phyloP scores from a whole-genome alignment of 257 asterid species.

The Misopates orontium region DNA sequence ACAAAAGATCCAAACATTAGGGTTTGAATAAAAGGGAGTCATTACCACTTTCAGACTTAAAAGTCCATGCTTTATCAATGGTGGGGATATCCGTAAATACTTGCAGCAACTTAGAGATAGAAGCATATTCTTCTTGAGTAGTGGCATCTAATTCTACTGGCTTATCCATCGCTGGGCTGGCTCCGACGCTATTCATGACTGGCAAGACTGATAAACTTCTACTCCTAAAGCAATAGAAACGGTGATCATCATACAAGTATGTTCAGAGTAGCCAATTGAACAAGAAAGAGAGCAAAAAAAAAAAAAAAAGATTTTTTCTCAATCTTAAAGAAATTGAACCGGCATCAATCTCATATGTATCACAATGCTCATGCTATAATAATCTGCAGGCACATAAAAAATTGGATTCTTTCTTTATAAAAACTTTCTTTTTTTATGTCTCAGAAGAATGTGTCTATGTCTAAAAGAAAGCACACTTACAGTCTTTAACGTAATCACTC shows the following conservation, averaged over 20 bases:
- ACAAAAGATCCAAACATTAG: not conserved
- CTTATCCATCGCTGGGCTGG: slow-evolving; percentile 33
- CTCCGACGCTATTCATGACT: slow-evolving; percentile 51
- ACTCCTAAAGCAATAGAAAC: slow-evolving; percentile 16
- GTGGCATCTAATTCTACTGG: slow-evolving; percentile 43
- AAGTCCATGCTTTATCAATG: slow-evolving; percentile 92
- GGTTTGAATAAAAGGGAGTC: not conserved
- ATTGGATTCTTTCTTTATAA: not conserved
- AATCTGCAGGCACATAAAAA: not conserved
- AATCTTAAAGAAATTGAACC: slow-evolving; percentile 2
- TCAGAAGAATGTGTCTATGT: slow-evolving; percentile 13
- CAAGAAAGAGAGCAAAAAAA: slow-evolving; percentile 7
- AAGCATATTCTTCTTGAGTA: slow-evolving; percentile 56
- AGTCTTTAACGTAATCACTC: not conserved
- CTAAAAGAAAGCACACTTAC: not conserved
- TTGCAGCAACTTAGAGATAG: slow-evolving; percentile 61
- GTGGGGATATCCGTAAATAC: slow-evolving; percentile 66
- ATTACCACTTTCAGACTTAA: slow-evolving; percentile 57
- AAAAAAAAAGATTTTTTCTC: slow-evolving; percentile 10
- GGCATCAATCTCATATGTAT: not conserved
- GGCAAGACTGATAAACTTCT: slow-evolving; percentile 36
- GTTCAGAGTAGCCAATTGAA: not conserved
- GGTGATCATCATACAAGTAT: slow-evolving; percentile 10
- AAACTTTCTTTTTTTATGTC: not conserved
- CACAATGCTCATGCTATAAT: not conserved